phyloP scores from a whole-genome alignment of 306 rosid species.

The Glycyrrhiza uralensis region DNA sequence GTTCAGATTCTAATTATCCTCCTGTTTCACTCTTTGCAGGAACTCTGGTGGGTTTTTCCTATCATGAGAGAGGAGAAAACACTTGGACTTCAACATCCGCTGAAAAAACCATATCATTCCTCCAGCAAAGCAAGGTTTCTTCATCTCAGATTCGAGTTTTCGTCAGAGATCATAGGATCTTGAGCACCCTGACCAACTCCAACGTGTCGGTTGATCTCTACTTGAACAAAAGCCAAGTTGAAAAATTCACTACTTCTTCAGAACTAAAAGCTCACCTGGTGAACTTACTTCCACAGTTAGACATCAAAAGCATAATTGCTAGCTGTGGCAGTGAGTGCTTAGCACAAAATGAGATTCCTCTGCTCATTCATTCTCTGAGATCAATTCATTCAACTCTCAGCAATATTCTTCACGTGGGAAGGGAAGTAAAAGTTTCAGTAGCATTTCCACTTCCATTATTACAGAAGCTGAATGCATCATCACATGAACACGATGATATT shows the following conservation, averaged over 20 bases:
- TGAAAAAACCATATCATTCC: conserved; percentile 36
- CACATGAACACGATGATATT: conserved; percentile 29
- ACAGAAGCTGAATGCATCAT: conserved; percentile 32
- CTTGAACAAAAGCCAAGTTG: conserved; percentile 42
- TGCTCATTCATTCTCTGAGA: conserved; percentile 37
- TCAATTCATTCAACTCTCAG: conserved; percentile 42
- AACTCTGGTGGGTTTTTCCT: conserved; percentile 52
- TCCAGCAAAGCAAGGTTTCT: conserved; percentile 37
- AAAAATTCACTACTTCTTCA: conserved; percentile 36
- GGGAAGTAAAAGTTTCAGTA: conserved; percentile 46
- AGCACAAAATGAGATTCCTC: conserved; percentile 31
- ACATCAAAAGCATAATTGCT: conserved; percentile 44
- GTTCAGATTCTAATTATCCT: not conserved
- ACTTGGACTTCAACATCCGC: conserved; percentile 30
- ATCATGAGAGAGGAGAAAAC: conserved; percentile 40
- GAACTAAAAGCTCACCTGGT: conserved; percentile 41
- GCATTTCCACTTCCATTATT: conserved; percentile 56
- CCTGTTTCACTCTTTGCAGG: conserved; percentile 36
- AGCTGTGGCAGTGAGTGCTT: conserved; percentile 37
- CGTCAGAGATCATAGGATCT: conserved; percentile 42
- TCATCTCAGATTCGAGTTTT: conserved; percentile 49
- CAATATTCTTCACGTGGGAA: conserved; percentile 24
- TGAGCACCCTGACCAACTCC: conserved; percentile 34
- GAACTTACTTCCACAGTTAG: conserved; percentile 32
- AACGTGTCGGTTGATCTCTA: conserved; percentile 52